Evolutionary conservation across 352 stramenopile genomes (phyloP), one percentile per base, ranked within the genome.

Genomic region (Globisporangium sylvaticum): DNA sequence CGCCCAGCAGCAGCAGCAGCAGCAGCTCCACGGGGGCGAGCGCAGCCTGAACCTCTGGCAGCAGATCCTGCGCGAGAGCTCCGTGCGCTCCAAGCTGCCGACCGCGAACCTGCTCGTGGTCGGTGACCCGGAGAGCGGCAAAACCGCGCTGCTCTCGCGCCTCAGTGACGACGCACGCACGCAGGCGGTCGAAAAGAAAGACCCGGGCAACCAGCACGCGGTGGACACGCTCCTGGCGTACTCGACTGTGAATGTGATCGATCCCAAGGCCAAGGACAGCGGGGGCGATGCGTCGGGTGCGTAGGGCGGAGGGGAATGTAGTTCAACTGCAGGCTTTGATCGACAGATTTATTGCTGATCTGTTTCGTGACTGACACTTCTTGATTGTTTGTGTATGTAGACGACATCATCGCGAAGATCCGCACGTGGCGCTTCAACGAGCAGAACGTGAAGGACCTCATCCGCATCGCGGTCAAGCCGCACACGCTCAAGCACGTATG

Each of bases 1-100:
- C 48, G n/a, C n/a, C n/a, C 48, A 55, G 20, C 44, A 52, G 12
- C 29, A 2, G 12, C 34, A 42, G 12, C 10, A 42, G 1, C 42
- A 22, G 18, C 56, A 62, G 20, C 39, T 29, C 4, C 34, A 48
- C 42, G 5, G 20, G 14, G 24, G 27, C 1, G 27, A 65, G 59
- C 31, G 39, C 22, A 27, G 58, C 20, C 24, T 27, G 15, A 89
- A 93, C 72, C 73, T 91, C 42, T 95, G 87, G 87, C 84, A 95
- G 73, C 83, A 91, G 72, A 86, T 95, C 73, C 83, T 95, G 64
- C 81, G 84, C 59, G 84, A 93, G 62, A 90, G 77, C 70, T 92
- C 84, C 37, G 85, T 91, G 75, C 84, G 87, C 55, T 80, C 79
- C 57, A 86, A 87, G 70, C 79, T 95, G 31, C 87, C 87, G 44